These are phyloP conservation scores for Tolypocladium cylindrosporum DNA, from an alignment of 2,329 filamentous ascomycete genomes.

Conservation along the genomic window DNA sequence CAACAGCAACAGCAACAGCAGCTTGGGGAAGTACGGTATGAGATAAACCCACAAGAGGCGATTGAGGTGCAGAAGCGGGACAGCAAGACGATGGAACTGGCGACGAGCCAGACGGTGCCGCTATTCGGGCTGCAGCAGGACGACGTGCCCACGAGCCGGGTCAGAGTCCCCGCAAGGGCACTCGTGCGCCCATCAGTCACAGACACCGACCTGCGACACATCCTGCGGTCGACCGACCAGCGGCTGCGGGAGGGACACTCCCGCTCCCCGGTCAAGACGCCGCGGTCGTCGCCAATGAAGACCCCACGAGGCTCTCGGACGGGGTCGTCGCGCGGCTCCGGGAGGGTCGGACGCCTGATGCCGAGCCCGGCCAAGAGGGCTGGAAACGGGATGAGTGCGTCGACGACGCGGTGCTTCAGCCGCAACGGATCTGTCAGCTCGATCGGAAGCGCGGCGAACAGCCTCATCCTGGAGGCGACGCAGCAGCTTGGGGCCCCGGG, in stretches of 20 bases:
- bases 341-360: constrained; percentile 9
- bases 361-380: constrained; percentile 18
- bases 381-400: constrained; percentile 6
- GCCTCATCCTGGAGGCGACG: constrained; percentile 25
- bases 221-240: constrained; percentile 42
- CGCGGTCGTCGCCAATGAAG: constrained; percentile 10
- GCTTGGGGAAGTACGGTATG: neutral
- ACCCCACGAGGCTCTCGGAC: constrained; percentile 3
- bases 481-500: constrained; percentile 24
- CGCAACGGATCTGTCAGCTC: constrained; percentile 20
- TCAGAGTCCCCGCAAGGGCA: constrained; percentile 6
- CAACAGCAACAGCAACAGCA: constrained; percentile 5
- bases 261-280: constrained; percentile 20
- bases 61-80: constrained; percentile 9
- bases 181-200: constrained; percentile 17
- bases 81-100: constrained; percentile 4
- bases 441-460: constrained; percentile 27
- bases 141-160: constrained; percentile 4
- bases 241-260: constrained; percentile 31
- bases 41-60: neutral
- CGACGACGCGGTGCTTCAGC: constrained; percentile 8
- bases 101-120: constrained; percentile 13
- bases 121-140: constrained; percentile 7
- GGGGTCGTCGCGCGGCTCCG: constrained; percentile 3
- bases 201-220: constrained; percentile 39